These are phyloP conservation scores for Juglanconis juglandina DNA, from an alignment of 2,329 filamentous ascomycete genomes.

Conservation along the genomic window DNA sequence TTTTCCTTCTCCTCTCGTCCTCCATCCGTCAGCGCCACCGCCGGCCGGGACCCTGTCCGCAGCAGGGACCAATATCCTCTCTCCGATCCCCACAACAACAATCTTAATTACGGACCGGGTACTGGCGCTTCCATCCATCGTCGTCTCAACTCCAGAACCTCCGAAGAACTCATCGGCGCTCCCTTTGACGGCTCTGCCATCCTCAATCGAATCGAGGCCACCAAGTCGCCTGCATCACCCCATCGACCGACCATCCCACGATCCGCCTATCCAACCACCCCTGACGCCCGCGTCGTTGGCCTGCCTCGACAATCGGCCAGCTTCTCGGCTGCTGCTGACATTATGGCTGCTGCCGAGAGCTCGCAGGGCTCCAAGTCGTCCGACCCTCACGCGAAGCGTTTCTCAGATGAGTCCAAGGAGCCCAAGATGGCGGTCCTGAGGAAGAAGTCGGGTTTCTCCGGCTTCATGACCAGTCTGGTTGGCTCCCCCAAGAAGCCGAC, in stretches of 20 bases:
- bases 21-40: constrained; percentile 15
- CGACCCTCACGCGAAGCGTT: constrained; percentile 62
- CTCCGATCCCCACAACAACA: constrained; percentile 29
- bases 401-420: constrained; percentile 73
- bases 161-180: constrained; percentile 61
- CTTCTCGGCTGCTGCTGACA: constrained; percentile 52
- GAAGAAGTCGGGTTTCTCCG: constrained; percentile 87
- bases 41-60: constrained; percentile 13
- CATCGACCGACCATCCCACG: constrained; percentile 23
- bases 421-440: constrained; percentile 59
- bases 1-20: constrained; percentile 36
- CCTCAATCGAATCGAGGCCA: constrained; percentile 57
- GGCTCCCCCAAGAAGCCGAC: constrained; percentile 85
- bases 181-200: constrained; percentile 64
- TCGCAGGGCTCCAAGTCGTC: constrained; percentile 34
- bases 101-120: constrained; percentile 22
- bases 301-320: constrained; percentile 63
- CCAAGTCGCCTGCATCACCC: constrained; percentile 34
- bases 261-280: constrained; percentile 47
- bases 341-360: constrained; percentile 48
- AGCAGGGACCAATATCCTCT: constrained; percentile 21
- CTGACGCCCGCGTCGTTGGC: constrained; percentile 47
- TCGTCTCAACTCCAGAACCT: constrained; percentile 42
- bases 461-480: constrained; percentile 78
- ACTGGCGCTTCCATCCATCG: constrained; percentile 21